Evolutionary conservation across 2,329 filamentous ascomycete genomes (phyloP).

Genomic region (Aurifilum marmelostoma): DNA sequence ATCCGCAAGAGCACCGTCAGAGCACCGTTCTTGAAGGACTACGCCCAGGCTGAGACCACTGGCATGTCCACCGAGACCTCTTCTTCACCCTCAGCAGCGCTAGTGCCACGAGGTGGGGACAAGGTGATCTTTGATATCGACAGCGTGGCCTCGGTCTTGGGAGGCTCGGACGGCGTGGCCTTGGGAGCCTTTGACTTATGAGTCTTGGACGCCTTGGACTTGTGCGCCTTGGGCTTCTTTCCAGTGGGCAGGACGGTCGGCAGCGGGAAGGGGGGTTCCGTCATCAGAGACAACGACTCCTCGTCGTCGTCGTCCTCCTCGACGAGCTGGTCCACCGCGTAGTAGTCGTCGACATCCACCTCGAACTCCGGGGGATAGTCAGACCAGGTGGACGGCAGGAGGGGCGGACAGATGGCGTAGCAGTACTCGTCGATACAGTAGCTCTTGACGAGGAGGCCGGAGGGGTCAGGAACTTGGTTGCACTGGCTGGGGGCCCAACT

Average conservation of each 20-base stretch:
- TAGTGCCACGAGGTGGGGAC: no score
- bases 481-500: conserved; percentile 2
- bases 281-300: neutral
- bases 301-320: neutral
- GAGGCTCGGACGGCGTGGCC: neutral
- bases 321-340: no score
- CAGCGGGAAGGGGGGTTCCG: neutral
- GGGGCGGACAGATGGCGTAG: conserved; percentile 9
- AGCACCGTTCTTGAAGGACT: neutral
- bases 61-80: neutral
- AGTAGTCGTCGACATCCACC: neutral
- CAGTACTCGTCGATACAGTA: conserved; percentile 14
- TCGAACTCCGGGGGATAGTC: no score
- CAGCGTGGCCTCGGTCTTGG: neutral
- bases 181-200: neutral
- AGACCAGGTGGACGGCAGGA: neutral
- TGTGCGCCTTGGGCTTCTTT: neutral
- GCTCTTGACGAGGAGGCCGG: conserved; percentile 7
- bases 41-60: neutral
- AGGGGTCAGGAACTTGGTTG: neutral
- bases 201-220: neutral
- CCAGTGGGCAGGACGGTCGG: neutral
- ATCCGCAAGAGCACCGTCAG: neutral
- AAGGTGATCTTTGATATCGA: neutral
- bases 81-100: neutral